These are phyloP conservation scores for Trichoderma simmonsii DNA, from an alignment of 2,329 filamentous ascomycete species.

Conservation along the genomic window DNA sequence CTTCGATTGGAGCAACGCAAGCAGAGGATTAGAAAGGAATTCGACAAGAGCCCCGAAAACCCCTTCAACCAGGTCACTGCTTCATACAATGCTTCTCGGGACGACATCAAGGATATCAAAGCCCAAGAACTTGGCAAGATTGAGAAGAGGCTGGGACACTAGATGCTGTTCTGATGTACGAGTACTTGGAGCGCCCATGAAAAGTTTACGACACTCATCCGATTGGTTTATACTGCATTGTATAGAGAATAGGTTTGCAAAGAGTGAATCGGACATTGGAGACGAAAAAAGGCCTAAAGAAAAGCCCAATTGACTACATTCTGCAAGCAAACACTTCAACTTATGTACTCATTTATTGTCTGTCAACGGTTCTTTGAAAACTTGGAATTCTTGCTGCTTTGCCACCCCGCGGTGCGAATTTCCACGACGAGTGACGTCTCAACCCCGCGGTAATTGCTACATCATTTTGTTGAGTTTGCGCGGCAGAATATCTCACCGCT, in stretches of 20 bases:
- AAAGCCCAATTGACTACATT: not conserved
- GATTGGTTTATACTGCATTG: not conserved
- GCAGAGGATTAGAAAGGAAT: conserved; percentile 83
- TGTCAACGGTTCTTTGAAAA: not conserved
- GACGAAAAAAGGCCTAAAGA: not conserved
- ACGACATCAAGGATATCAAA: conserved; percentile 67
- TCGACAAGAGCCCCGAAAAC: conserved; percentile 91
- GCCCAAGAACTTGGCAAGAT: conserved; percentile 68
- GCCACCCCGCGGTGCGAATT: conserved; percentile 20
- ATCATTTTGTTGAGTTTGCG: not conserved
- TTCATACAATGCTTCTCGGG: conserved; percentile 72
- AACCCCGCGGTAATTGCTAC: conserved; percentile 1
- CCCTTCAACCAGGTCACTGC: conserved; percentile 85
- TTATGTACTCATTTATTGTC: not conserved
- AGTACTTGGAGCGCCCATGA: not conserved
- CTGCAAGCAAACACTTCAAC: not conserved
- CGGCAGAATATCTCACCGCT: conserved; percentile 26
- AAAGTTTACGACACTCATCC: not conserved
- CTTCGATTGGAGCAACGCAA: conserved; percentile 80
- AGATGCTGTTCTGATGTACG: not conserved
- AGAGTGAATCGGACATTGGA: not conserved
- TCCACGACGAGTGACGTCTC: conserved; percentile 5
- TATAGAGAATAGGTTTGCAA: conserved; percentile 4
- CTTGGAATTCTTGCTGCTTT: not conserved
- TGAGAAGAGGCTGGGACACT: conserved; percentile 61